Base-by-base conservation (phyloP, 139 green algal species). In the Chlamydomonas urium region DNA sequence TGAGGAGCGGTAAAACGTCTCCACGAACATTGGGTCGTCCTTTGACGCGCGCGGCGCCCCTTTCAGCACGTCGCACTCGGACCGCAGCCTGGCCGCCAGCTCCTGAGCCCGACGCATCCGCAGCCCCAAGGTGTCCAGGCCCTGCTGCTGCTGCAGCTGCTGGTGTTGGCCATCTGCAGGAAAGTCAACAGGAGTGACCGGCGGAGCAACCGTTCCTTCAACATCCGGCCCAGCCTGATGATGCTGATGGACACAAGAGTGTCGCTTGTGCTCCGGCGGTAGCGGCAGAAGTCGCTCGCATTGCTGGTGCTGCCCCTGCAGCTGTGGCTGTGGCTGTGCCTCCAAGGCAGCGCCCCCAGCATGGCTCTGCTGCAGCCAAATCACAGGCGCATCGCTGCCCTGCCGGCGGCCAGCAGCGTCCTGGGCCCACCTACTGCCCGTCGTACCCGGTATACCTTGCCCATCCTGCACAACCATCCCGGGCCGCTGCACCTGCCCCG, bases 21-120 rank as follows among this genome's bases (percentile, higher is more conserved):
- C 79, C 75, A 96, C 79, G 78, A 95, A 96, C 19, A 90, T 62
- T 0, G 90, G 90, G 75, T 94, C 88, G 38, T 92, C 90, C 38
- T 71, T 71, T 8, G 37, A 59, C 4, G 63, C 17, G 38, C 63
- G 63, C 19, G 63, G 88, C 3, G 83, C 75, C 1, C 86, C 87
- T 31, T 78, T 81, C 17, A 91, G 79, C 48, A 90, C 24, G 33
- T 94, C 90, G 60, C 85, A 91, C 21, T 79, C 76, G 0, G 85
- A 71, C 10, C 90, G 74, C 59, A 92, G 77, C 59, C 73, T 59
- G 3, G 79, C 74, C 3, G 88, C 87, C 10, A 85, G 42, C 28
- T 68, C 61, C 69, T 90, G 81, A 14, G 85, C 88, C 19, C 38
- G 59, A 57, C 38, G 56, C 65, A 79, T n/a, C n/a, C n/a, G n/a